These are phyloP conservation scores for Cercospora janseana DNA, from an alignment of 2,329 filamentous ascomycete species.

Conservation along the genomic window DNA sequence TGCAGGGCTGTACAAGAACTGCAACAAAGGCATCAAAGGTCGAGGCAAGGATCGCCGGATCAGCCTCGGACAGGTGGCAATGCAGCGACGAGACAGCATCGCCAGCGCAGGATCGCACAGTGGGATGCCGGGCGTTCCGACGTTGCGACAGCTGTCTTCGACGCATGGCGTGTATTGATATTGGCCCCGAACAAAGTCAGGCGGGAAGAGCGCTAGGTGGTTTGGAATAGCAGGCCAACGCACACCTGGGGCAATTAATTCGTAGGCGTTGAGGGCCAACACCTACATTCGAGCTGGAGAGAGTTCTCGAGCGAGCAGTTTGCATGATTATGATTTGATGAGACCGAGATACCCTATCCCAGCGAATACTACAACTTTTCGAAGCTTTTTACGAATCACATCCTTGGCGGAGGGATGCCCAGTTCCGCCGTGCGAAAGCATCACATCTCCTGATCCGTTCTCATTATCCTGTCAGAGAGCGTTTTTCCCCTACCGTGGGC, in stretches of 20 bases:
- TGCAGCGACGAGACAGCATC: slow-evolving; percentile 27
- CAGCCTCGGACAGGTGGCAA: slow-evolving; percentile 31
- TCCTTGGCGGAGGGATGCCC: not conserved
- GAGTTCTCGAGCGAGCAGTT: slow-evolving; percentile 2
- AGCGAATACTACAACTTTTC: not conserved
- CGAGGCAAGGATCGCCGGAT: slow-evolving; percentile 81
- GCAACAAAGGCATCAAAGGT: slow-evolving; percentile 97
- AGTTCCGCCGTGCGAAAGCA: not conserved
- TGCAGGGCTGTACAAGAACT: slow-evolving; percentile 86
- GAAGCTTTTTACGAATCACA: not conserved
- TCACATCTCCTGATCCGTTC: slow-evolving; percentile 9
- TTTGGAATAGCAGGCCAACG: slow-evolving; percentile 2
- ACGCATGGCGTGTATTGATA: slow-evolving; percentile 5
- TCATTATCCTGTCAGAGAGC: not conserved
- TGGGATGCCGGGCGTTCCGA: slow-evolving; percentile 2
- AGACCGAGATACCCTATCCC: slow-evolving; percentile 11
- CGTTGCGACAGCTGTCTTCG: not conserved
- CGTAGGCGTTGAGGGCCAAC: not conserved
- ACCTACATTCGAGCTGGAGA: not conserved
- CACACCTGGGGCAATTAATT: not conserved
- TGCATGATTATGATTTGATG: not conserved
- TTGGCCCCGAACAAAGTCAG: not conserved
- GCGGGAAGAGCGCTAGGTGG: not conserved
- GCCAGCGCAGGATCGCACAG: slow-evolving; percentile 16
- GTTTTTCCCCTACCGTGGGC: not conserved